Evolutionary conservation across 2,329 filamentous ascomycete species (phyloP).

Genomic region (Penicillium sp.): DNA sequence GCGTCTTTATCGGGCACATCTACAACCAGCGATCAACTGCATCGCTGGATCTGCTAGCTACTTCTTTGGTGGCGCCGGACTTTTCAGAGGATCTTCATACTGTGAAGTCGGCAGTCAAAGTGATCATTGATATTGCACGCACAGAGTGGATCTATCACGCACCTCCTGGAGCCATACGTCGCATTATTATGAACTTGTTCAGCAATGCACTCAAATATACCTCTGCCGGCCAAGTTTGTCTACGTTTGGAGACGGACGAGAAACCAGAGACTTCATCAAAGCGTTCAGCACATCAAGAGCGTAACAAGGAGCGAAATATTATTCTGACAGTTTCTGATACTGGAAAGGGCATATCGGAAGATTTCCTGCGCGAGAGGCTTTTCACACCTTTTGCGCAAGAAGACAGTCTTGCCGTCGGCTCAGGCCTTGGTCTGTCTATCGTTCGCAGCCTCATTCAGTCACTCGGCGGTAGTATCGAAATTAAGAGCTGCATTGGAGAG

Average conservation of each 20-base stretch:
- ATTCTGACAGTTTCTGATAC: constrained; percentile 3
- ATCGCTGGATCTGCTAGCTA: neutral
- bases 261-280: neutral
- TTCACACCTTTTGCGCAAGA: constrained; percentile 67
- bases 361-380: neutral
- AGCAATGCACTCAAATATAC: constrained; percentile 41
- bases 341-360: constrained; percentile 2
- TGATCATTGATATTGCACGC: neutral
- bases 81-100: neutral
- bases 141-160: constrained; percentile 31
- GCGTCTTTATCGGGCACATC: constrained; percentile 30
- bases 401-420: constrained; percentile 58
- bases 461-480: constrained; percentile 13
- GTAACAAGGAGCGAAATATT: neutral
- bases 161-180: constrained; percentile 29
- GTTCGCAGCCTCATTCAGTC: constrained; percentile 47
- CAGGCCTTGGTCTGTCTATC: constrained; percentile 65
- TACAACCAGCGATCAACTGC: constrained; percentile 10
- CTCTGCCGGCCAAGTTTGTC: constrained; percentile 28
- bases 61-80: neutral
- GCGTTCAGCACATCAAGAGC: neutral
- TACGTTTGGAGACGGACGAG: constrained; percentile 15
- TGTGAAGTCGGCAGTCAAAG: neutral
- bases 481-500: constrained; percentile 9
- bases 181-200: constrained; percentile 39